Evolutionary conservation across 2,329 filamentous ascomycete genomes (phyloP).

Genomic region (Ceratocystis ficicola): DNA sequence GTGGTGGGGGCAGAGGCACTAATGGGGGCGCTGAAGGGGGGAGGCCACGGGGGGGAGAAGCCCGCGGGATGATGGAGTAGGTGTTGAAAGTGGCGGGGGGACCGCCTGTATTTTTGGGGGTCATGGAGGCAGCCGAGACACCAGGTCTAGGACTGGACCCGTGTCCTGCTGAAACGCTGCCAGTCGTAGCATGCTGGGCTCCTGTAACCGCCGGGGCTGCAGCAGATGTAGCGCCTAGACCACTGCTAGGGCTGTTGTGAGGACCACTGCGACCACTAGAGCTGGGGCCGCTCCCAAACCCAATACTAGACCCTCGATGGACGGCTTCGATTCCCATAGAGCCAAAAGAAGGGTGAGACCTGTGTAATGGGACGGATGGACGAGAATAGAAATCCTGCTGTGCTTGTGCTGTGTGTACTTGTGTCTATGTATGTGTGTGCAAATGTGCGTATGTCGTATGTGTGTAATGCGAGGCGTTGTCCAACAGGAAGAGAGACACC

Average conservation of each 20-base stretch:
- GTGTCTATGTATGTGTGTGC: neutral
- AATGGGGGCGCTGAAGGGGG: conserved; percentile 1
- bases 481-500: conserved; percentile 3
- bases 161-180: neutral
- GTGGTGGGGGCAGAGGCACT: conserved; percentile 2
- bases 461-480: neutral
- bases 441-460: neutral
- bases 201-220: neutral
- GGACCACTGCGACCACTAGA: neutral
- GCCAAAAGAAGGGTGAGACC: neutral
- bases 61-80: neutral
- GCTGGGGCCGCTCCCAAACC: conserved; percentile 1
- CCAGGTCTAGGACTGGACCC: neutral
- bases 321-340: conserved; percentile 5
- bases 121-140: neutral
- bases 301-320: conserved; percentile 1
- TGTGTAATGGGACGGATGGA: neutral
- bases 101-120: neutral
- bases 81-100: neutral
- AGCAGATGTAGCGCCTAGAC: neutral
- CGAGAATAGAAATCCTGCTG: neutral
- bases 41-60: neutral
- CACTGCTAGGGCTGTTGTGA: neutral
- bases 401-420: neutral
- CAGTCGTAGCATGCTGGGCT: neutral